Base-by-base conservation (phyloP, 148 eudicot species). In the Agrostemma githago region DNA sequence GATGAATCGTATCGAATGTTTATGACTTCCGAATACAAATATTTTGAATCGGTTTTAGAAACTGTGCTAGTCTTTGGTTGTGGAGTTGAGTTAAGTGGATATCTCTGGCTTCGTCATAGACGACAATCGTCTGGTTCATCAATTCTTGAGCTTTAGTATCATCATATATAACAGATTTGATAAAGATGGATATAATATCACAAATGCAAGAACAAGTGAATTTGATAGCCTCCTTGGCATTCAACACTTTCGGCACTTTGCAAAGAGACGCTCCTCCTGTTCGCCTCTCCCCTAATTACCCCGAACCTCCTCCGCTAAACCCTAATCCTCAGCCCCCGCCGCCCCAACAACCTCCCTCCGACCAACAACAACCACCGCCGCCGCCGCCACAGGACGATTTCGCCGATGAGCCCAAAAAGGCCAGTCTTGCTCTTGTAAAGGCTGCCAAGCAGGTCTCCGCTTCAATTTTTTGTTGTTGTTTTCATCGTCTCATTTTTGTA, bases 211-310 rank as follows among this genome's bases (percentile, higher is more conserved):
- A 92, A 64, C 90, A 92, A 77, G 91, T 81, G 20, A 89, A 92
- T 76, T 78, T 82, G n/a, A 85, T 92, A 5, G 96, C 96, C 34
- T 75, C 83, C 9, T 78, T 92, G 20, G 86, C 99, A 11, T 89
- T 92, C 80, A 92, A 96, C 67, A 89, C 96, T 20, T 89, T 90
- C 37, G 99, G 99, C 16, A 89, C 96, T 3, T 83, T 96, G 6
- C 99, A 96, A 78, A 81, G 99, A 66, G 97, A 96, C 68, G 94
- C 99, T 51, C 90, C 96, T 44, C 86, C 97, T 0, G 93, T 92
- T 62, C 93, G 97, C 34, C 87, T 96, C 20, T 96, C 99, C 64
- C 85, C 94, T 21, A 92, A 88, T 83, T 96, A 96, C 58, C 99
- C 99, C 0, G 94, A 92, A 75, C 99, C 98, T 21, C 76, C 81